Evolutionary conservation across 371 early-diverging fungal species (phyloP).

Genomic region (Mortierella sp.): DNA sequence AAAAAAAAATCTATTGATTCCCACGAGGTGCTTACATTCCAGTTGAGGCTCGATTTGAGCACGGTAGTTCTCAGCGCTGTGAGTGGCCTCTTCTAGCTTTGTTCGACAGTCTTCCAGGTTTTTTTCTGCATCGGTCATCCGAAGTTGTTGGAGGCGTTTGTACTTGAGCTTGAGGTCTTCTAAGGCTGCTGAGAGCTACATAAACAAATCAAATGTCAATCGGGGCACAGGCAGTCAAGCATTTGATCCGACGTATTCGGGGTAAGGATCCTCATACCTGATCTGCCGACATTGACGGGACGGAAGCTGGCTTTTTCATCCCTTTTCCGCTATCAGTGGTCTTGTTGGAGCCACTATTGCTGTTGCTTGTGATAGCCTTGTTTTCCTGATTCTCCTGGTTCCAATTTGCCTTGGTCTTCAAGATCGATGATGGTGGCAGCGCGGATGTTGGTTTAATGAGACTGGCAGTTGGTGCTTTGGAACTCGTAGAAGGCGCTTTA

Average conservation of each 20-base stretch:
- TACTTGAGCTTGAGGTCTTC: constrained; percentile 35
- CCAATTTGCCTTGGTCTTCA: constrained; percentile 5
- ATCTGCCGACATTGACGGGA: constrained; percentile 16
- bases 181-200: constrained; percentile 20
- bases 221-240: too few species aligned
- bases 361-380: background rate
- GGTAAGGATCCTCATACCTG: constrained; percentile 17
- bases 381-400: constrained; percentile 30
- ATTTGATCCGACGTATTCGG: too few species aligned
- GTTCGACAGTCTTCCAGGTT: constrained; percentile 33
- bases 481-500: too few species aligned
- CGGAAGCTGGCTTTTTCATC: background rate
- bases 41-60: constrained; percentile 42
- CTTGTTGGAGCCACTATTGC: background rate
- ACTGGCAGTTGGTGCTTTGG: background rate
- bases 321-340: constrained; percentile 3
- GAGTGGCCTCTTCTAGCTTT: constrained; percentile 37
- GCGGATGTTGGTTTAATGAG: too few species aligned
- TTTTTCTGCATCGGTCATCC: constrained; percentile 39
- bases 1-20: background rate
- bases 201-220: too few species aligned
- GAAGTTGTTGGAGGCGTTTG: constrained; percentile 31
- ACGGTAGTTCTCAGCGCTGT: constrained; percentile 34
- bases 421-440: constrained; percentile 1
- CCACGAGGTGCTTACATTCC: constrained; percentile 22